Base-by-base conservation (phyloP, 108 stramenopile genomes). In the Nitzschia putrida region DNA sequence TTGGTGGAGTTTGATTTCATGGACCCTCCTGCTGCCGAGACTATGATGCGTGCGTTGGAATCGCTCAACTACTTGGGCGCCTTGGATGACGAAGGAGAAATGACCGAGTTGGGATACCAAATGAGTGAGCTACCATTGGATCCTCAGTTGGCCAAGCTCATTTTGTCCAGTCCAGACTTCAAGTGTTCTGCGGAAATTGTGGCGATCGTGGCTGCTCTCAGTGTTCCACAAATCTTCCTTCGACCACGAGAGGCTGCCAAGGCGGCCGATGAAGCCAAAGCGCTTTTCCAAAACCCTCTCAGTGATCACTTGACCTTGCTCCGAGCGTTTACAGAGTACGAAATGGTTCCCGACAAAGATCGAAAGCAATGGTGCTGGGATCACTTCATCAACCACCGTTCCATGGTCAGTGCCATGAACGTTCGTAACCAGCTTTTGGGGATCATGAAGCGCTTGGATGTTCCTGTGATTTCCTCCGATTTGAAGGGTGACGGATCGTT, bases 21-120 rank as follows among this genome's bases (percentile, higher is more conserved):
- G 96, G 99, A 99, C 73, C 99, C 99, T 54, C 99, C 99, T 8
- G 98, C 99, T 2, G 97, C 98, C 4, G 98, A 99, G 69, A 99
- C 99, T 13, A 68, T 99, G n/a, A 98, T 98, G 98, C 70, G 99
- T 52, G 98, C 98, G 9, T 72, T 99, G 70, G 99, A 99, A 73
- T 83, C 95, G 29, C 76, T 99, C 66, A 97, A 99, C 73, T 99
- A 99, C 71, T 79, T 98, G 6, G 99, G 99, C 14, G 98, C 97
- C 8, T 71, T 99, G 13, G 97, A 98, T 67, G 99, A 99, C 61
- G 99, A 99, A 55, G 98, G 98, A 44, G 89, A 93, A 56, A 76
- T 99, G 65, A 99, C 99, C 14, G 92, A 97, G 26, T 38, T 96
- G 21, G 99, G 99, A 42, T 85, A 94, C 58, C 95, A 97, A 83